Conservation (phyloP, 345 rosid species). For the Litchi chinensis region DNA sequence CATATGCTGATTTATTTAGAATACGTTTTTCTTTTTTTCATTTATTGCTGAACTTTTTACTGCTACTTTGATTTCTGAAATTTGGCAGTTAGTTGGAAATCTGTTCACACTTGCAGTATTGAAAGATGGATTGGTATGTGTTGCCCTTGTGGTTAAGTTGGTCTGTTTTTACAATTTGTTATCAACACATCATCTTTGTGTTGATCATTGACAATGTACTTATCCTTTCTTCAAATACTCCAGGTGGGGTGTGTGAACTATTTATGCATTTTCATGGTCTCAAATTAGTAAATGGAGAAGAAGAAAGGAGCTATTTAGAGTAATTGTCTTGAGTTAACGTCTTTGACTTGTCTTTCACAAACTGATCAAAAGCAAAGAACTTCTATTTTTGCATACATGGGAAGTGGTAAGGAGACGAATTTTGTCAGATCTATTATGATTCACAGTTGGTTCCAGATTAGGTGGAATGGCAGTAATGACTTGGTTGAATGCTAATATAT, state of each 20-base stretch:
- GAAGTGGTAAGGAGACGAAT: too few relatives aligned
- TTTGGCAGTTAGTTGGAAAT: constrained; percentile 81
- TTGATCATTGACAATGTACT: background rate
- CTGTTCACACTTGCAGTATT: constrained; percentile 76
- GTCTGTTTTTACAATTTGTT: background rate
- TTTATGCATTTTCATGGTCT: background rate
- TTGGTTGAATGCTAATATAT: background rate
- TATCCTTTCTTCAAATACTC: background rate
- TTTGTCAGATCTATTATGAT: too few relatives aligned
- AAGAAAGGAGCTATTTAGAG: background rate
- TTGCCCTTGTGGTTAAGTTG: constrained; percentile 12
- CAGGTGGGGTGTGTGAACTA: background rate
- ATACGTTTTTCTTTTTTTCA: background rate
- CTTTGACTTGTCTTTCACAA: background rate
- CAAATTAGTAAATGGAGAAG: too few relatives aligned
- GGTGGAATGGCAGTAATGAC: background rate
- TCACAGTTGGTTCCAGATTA: background rate
- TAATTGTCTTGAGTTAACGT: background rate
- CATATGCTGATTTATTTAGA: constrained; percentile 8
- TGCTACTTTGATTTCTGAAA: constrained; percentile 16
- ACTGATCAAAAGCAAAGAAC: background rate
- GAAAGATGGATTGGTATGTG: constrained; percentile 53
- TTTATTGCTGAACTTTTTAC: constrained; percentile 1
- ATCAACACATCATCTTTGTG: background rate
- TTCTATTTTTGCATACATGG: too few relatives aligned